Conservation (phyloP, 164 flowering plant genomes). For the Magnolia kwangsiensis region DNA sequence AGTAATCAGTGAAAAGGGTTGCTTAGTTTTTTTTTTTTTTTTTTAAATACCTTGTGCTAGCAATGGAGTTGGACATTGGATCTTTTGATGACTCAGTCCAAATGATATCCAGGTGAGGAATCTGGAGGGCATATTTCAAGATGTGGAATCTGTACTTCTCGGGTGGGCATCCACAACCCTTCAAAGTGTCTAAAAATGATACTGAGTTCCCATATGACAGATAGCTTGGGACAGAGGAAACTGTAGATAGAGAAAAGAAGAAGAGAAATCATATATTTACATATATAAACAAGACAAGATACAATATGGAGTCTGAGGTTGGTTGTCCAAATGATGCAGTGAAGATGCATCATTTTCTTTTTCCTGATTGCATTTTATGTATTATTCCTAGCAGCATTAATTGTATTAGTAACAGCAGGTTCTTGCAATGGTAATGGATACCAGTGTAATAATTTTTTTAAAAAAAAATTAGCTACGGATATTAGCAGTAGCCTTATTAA, state of each 20-base stretch:
- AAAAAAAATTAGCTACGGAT: too few species aligned
- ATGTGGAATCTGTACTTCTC: slow-evolving; percentile 95
- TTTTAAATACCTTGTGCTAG: neutral
- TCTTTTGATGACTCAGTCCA: neutral
- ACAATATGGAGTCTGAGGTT: neutral
- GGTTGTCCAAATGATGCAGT: slow-evolving; percentile 21
- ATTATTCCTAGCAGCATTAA: too few species aligned
- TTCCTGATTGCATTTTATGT: too few species aligned
- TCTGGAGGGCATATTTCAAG: slow-evolving; percentile 75
- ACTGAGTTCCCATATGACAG: slow-evolving; percentile 64
- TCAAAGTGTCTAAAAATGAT: slow-evolving; percentile 78
- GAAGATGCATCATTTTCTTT: slow-evolving; percentile 11
- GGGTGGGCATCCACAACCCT: slow-evolving; percentile 66
- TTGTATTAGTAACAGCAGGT: too few species aligned
- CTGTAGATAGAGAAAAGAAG: slow-evolving; percentile 29
- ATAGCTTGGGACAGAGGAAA: slow-evolving; percentile 25
- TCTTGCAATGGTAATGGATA: too few species aligned
- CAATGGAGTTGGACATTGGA: neutral
- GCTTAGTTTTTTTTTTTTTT: too few species aligned
- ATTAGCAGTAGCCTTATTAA: too few species aligned
- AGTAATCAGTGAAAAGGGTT: neutral
- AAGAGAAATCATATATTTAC: neutral
- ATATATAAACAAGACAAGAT: neutral
- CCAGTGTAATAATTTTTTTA: too few species aligned
- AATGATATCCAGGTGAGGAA: slow-evolving; percentile 60